phyloP scores from a whole-genome alignment of 371 early-diverging fungal genomes.

The Mucor saturninus region DNA sequence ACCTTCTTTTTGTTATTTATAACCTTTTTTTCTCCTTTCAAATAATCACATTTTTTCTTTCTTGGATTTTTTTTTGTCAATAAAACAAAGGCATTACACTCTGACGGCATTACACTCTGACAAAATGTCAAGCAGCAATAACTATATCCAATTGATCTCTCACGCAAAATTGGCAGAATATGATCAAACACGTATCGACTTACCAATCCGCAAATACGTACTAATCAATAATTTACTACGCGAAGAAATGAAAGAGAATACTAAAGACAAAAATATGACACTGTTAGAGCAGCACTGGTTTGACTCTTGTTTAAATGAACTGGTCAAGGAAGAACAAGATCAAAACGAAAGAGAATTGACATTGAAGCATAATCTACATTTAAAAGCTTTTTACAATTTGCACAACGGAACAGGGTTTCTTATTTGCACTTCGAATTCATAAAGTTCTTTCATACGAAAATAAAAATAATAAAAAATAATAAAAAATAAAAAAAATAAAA shows the following conservation, averaged over 20 bases:
- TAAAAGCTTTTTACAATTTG: conserved; percentile 25
- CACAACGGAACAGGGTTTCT: conserved; percentile 23
- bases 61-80: not conserved
- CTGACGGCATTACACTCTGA: not conserved
- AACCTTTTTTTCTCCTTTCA: conserved; percentile 5
- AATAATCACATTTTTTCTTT: not conserved
- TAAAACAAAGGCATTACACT: not conserved
- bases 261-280: not conserved
- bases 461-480: not conserved
- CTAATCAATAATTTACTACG: conserved; percentile 32
- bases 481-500: not conserved
- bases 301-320: conserved; percentile 27
- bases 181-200: conserved; percentile 26
- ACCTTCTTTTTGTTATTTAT: conserved; percentile 5
- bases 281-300: conserved; percentile 30
- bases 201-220: conserved; percentile 34
- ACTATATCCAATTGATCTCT: conserved; percentile 23
- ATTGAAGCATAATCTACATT: conserved; percentile 12
- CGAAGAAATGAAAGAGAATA: conserved; percentile 1
- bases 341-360: conserved; percentile 1
- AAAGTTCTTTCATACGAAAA: conserved; percentile 1
- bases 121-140: conserved; percentile 5
- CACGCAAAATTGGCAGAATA: conserved; percentile 29
- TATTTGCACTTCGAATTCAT: conserved; percentile 17
- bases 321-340: conserved; percentile 20